Conservation (phyloP, 768 basidiomycete species). For the Kwoniella shandongensis region DNA sequence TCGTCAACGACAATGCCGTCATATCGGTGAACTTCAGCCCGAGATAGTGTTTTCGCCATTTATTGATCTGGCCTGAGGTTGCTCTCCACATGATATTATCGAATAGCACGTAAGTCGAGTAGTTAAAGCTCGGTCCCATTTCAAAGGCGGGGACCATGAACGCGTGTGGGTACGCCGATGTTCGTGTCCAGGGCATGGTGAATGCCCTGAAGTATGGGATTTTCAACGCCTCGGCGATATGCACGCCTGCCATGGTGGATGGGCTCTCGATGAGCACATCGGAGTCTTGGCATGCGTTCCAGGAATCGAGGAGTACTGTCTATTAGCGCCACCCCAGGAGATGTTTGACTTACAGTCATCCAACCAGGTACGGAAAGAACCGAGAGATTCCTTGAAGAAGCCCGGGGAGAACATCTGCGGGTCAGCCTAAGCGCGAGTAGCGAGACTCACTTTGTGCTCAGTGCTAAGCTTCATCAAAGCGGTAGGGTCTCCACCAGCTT, state of each 20-base stretch:
- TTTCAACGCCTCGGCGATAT: conserved; percentile 67
- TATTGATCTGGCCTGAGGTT: conserved; percentile 66
- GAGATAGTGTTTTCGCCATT: conserved; percentile 63
- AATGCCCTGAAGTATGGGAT: conserved; percentile 64
- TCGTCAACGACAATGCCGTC: conserved; percentile 63
- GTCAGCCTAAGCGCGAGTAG: conserved; percentile 9
- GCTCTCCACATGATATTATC: conserved; percentile 69
- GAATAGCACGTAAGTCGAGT: conserved; percentile 61
- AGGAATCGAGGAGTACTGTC: conserved; percentile 63
- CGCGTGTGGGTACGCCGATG: conserved; percentile 65
- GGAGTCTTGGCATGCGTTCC: conserved; percentile 65
- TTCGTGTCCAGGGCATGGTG: conserved; percentile 56
- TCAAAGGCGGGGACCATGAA: conserved; percentile 65
- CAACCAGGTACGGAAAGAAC: conserved; percentile 66
- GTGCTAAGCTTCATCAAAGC: conserved; percentile 66
- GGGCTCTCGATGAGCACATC: conserved; percentile 69
- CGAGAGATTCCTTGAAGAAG: conserved; percentile 66
- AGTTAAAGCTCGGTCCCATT: conserved; percentile 63
- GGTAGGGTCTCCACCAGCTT: conserved; percentile 69
- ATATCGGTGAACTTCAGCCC: conserved; percentile 62
- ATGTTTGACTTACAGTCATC: conserved; percentile 59
- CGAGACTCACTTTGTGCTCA: conserved; percentile 52
- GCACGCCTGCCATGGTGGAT: conserved; percentile 69
- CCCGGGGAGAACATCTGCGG: conserved; percentile 67
- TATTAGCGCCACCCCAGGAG: neutral